Percentiles rank a stretch among this genome's conserved stretches.
phyloP scores from a whole-genome alignment of 2,329 filamentous ascomycete genomes.

The Amauroascus verrucosus region DNA sequence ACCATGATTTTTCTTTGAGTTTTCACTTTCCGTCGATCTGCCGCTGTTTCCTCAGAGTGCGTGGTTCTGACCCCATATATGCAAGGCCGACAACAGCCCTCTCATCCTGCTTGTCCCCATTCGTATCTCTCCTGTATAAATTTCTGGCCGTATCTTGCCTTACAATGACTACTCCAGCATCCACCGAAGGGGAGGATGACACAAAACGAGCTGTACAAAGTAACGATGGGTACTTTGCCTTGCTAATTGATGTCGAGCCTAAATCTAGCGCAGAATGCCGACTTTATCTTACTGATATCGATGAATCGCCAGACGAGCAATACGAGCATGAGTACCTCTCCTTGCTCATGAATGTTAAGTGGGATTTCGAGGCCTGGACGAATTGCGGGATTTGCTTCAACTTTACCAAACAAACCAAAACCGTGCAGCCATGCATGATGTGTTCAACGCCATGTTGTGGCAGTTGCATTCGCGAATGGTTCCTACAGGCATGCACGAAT shows the following conservation, averaged over 20 bases:
- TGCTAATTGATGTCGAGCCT: not conserved
- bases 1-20: no score
- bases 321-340: no score
- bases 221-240: not conserved
- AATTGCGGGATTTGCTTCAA: not conserved
- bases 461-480: slow-evolving; percentile 26
- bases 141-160: not conserved
- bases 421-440: not conserved
- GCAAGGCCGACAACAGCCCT: no score
- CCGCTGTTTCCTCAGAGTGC: no score
- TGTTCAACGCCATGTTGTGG: not conserved
- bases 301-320: no score
- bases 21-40: no score
- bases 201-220: not conserved
- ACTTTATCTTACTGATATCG: no score
- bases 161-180: not conserved
- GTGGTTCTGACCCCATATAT: no score
- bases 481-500: slow-evolving; percentile 33
- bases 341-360: not conserved
- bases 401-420: not conserved
- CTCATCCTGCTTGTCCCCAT: no score
- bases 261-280: no score
- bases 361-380: not conserved
- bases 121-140: no score
- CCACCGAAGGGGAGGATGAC: not conserved